Evolutionary conservation across 2,329 filamentous ascomycete genomes (phyloP).

Genomic region (Aureobasidium uvarum): DNA sequence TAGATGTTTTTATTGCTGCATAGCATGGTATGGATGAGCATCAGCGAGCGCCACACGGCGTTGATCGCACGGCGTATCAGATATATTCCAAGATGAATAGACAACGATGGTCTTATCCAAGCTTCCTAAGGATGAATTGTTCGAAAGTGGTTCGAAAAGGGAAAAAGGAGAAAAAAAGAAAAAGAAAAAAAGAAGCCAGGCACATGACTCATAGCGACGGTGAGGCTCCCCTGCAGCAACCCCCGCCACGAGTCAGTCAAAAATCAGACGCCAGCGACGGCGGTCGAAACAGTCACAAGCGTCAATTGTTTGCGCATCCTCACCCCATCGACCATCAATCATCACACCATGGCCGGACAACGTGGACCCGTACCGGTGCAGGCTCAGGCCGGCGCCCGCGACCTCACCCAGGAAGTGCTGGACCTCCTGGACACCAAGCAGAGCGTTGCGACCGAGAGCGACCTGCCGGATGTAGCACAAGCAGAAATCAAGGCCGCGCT

Average conservation of each 20-base stretch:
- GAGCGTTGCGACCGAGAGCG: slow-evolving; percentile 35
- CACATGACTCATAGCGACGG: no score
- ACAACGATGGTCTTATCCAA: no score
- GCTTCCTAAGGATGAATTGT: no score
- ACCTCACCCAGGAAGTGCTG: slow-evolving; percentile 75
- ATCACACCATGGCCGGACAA: slow-evolving; percentile 44
- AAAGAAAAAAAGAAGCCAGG: background rate
- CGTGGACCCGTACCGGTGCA: slow-evolving; percentile 51
- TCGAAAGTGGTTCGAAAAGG: background rate
- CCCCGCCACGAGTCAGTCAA: slow-evolving; percentile 16
- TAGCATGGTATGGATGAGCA: slow-evolving; percentile 1
- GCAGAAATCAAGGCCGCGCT: slow-evolving; percentile 75
- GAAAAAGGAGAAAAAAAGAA: background rate
- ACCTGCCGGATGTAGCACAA: slow-evolving; percentile 39
- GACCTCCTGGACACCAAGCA: slow-evolving; percentile 58
- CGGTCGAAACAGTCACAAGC: slow-evolving; percentile 12
- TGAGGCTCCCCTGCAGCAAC: no score
- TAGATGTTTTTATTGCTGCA: background rate
- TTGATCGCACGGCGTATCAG: background rate
- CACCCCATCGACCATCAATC: background rate
- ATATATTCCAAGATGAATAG: background rate
- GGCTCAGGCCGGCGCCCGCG: slow-evolving; percentile 40
- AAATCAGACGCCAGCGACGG: background rate
- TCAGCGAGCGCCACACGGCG: background rate
- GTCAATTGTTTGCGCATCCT: background rate